Percentiles rank a stretch among this genome's conserved stretches.
Conservation (phyloP, 2,329 filamentous ascomycete species). For the Triangularia setosa region DNA sequence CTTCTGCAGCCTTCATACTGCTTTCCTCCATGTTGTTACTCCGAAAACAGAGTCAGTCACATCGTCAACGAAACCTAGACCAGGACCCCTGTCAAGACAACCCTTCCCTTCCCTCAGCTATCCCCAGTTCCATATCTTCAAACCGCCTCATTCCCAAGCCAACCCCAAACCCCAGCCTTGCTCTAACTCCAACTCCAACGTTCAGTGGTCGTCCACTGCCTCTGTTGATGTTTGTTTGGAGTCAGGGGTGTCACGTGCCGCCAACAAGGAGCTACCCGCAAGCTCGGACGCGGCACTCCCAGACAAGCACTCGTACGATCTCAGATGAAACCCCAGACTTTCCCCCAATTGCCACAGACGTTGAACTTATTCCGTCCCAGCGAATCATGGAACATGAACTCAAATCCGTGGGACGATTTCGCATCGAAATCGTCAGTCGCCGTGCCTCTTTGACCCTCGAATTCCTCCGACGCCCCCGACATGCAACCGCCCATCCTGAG, state of each 20-base stretch:
- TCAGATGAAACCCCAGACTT: conserved; percentile 13
- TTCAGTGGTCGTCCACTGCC: not conserved
- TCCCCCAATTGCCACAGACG: conserved; percentile 11
- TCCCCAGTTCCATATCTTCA: not conserved
- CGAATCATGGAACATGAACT: conserved; percentile 8
- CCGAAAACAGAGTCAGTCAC: not conserved
- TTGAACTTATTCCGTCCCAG: not conserved
- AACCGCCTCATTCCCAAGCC: not conserved
- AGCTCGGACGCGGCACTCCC: not conserved
- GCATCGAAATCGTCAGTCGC: conserved; percentile 14
- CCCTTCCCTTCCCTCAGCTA: not conserved
- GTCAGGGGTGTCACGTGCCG: conserved; percentile 24
- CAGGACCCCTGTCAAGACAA: not conserved
- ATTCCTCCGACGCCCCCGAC: not conserved
- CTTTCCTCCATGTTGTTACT: not conserved
- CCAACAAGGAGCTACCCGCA: not conserved
- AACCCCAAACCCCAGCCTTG: not conserved
- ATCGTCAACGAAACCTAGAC: not conserved
- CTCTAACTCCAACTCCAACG: not conserved
- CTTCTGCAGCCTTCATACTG: not conserved
- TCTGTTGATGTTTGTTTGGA: conserved; percentile 12
- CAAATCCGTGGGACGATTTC: conserved; percentile 20
- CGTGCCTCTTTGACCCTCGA: conserved; percentile 1
- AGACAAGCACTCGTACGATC: conserved; percentile 20
- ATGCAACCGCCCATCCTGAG: not conserved